Conservation (phyloP, 169 alveolate genomes). For the Plasmodium cynomolgi region DNA sequence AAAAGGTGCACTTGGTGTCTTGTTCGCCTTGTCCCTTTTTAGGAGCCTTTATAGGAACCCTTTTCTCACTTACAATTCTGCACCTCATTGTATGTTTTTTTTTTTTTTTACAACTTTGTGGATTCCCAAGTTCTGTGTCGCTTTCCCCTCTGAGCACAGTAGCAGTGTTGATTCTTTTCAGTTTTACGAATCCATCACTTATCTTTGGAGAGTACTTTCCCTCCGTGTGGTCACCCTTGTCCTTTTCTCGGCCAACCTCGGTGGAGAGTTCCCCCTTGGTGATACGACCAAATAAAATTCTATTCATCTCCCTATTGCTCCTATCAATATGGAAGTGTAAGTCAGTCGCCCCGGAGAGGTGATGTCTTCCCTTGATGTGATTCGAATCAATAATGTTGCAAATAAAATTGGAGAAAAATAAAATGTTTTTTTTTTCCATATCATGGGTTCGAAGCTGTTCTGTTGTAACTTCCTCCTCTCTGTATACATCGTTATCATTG, state of each 20-base stretch:
- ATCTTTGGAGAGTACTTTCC: neutral
- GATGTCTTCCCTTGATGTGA: neutral
- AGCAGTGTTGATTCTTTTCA: neutral
- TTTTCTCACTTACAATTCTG: neutral
- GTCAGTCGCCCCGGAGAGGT: slow-evolving; percentile 28
- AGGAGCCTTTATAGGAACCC: neutral
- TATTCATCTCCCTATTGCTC: slow-evolving; percentile 5
- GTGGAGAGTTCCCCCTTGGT: neutral
- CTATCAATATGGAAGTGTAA: slow-evolving; percentile 41
- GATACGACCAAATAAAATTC: neutral
- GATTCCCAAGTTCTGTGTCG: neutral
- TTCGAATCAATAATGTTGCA: slow-evolving; percentile 8
- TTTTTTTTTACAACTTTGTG: neutral
- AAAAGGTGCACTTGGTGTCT: neutral
- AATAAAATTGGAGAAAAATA: slow-evolving; percentile 60
- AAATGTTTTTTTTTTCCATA: slow-evolving; percentile 20
- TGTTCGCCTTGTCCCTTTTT: neutral
- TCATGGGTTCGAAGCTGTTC: neutral
- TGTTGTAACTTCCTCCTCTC: neutral
- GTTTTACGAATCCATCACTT: neutral
- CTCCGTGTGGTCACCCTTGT: neutral
- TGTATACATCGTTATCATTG: neutral
- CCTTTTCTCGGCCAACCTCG: neutral
- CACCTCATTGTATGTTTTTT: slow-evolving; percentile 12
- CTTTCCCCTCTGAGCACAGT: neutral